Conservation (phyloP, 805 yeast species). For the Wickerhamiella brachini region DNA sequence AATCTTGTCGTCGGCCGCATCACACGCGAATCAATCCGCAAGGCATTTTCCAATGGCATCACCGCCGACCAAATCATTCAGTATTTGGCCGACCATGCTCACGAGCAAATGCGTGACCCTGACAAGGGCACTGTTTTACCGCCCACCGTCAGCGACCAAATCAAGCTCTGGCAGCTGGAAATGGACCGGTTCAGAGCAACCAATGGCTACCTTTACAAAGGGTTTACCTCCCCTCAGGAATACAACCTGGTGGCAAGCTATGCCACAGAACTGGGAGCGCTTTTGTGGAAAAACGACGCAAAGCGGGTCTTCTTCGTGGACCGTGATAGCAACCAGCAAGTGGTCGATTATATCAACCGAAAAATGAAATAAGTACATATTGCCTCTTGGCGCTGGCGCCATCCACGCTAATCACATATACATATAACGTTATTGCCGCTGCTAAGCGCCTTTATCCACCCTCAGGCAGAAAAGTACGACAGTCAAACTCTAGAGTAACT, state of each 20-base stretch:
- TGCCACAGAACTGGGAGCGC: constrained; percentile 82
- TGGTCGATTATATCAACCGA: constrained; percentile 81
- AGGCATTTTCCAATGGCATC: constrained; percentile 76
- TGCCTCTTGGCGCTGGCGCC: neutral
- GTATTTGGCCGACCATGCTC: constrained; percentile 83
- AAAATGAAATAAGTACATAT: constrained; percentile 17
- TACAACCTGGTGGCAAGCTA: constrained; percentile 58
- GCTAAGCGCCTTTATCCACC: no score
- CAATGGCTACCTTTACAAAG: constrained; percentile 79
- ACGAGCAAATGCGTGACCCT: constrained; percentile 67
- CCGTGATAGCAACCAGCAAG: constrained; percentile 71
- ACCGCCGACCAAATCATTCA: constrained; percentile 89
- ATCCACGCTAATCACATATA: no score
- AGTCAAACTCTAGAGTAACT: no score
- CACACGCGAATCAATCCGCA: constrained; percentile 80
- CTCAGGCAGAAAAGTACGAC: no score
- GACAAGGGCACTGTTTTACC: constrained; percentile 55
- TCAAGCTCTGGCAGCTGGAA: constrained; percentile 91
- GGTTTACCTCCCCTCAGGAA: constrained; percentile 66
- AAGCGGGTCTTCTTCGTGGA: constrained; percentile 74
- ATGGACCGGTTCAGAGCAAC: constrained; percentile 79
- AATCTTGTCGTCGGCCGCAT: constrained; percentile 90
- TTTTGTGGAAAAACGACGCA: constrained; percentile 69
- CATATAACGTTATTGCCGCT: no score
- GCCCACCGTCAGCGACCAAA: constrained; percentile 94